phyloP scores from a whole-genome alignment of 2,329 filamentous ascomycete species.

The Aspergillus fumigatiaffinis region DNA sequence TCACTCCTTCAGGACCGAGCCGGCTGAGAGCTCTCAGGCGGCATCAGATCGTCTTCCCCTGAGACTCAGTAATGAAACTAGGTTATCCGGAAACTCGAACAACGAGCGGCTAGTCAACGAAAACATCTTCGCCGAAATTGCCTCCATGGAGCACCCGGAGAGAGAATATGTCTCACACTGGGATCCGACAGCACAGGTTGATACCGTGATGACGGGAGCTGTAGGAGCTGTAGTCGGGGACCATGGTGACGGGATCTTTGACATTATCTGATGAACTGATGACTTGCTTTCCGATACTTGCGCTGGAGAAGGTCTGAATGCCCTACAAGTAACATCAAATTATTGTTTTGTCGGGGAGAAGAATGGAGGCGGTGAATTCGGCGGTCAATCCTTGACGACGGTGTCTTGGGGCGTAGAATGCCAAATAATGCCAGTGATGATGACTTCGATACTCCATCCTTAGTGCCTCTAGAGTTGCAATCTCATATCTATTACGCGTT shows the following conservation, averaged over 20 bases:
- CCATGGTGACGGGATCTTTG: not conserved
- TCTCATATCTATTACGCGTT: not conserved
- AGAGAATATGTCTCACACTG: not conserved
- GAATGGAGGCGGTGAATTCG: not conserved
- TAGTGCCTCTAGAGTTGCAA: not conserved
- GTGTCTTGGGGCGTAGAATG: not conserved
- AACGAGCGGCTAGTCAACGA: not conserved
- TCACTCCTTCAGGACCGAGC: not conserved
- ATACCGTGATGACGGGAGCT: not conserved
- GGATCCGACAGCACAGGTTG: not conserved
- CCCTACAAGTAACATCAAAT: not conserved
- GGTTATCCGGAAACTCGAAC: not conserved
- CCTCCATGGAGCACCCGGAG: not conserved
- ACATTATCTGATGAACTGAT: not conserved
- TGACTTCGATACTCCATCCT: not conserved
- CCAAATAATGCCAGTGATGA: not conserved
- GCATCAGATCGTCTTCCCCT: not conserved
- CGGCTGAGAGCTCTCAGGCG: not conserved
- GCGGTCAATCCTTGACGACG: not conserved
- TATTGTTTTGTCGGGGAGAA: not conserved
- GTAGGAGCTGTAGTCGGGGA: not conserved
- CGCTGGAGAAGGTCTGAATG: not conserved
- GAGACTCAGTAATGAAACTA: not conserved
- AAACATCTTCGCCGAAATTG: not conserved
- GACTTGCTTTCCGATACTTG: not conserved